Conservation (phyloP, 2,329 filamentous ascomycete species). For the Ophiostoma populinum region DNA sequence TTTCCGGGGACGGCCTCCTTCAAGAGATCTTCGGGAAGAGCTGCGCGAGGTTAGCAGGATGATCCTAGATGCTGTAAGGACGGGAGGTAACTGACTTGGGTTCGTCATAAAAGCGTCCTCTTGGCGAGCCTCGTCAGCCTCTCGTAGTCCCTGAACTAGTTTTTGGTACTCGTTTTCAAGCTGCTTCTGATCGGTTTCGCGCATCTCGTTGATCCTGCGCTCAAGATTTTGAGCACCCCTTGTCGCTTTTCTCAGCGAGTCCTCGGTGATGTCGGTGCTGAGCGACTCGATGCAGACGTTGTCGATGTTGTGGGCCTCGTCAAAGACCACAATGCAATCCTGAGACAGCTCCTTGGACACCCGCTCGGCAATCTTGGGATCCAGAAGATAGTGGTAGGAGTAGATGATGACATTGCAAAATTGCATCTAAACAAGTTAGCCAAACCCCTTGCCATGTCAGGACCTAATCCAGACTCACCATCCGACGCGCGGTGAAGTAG, state of each 20-base stretch:
- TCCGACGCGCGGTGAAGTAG: constrained; percentile 87
- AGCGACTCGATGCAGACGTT: constrained; percentile 97
- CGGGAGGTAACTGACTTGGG: constrained; percentile 32
- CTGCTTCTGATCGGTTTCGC: constrained; percentile 85
- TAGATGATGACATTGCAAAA: constrained; percentile 99
- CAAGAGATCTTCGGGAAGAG: constrained; percentile 78
- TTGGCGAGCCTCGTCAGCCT: constrained; percentile 73
- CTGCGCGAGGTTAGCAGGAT: constrained; percentile 18
- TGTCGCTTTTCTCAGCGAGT: constrained; percentile 79
- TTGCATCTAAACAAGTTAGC: constrained; percentile 51
- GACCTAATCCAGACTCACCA: constrained; percentile 46
- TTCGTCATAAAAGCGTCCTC: constrained; percentile 98
- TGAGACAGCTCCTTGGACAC: constrained; percentile 72
- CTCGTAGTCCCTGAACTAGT: constrained; percentile 76
- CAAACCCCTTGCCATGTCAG: too few relatives aligned
- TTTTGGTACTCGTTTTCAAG: constrained; percentile 92
- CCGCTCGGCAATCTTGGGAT: constrained; percentile 92
- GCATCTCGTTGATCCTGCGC: constrained; percentile 82
- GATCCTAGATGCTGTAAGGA: too few relatives aligned
- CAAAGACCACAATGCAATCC: constrained; percentile 96
- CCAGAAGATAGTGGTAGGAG: constrained; percentile 94
- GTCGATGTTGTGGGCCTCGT: constrained; percentile 98
- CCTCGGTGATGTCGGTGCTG: constrained; percentile 92
- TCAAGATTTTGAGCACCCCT: constrained; percentile 84
- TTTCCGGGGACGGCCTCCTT: constrained; percentile 95